Conservation (phyloP, 345 rosid genomes). For the Kernera saxatilis region DNA sequence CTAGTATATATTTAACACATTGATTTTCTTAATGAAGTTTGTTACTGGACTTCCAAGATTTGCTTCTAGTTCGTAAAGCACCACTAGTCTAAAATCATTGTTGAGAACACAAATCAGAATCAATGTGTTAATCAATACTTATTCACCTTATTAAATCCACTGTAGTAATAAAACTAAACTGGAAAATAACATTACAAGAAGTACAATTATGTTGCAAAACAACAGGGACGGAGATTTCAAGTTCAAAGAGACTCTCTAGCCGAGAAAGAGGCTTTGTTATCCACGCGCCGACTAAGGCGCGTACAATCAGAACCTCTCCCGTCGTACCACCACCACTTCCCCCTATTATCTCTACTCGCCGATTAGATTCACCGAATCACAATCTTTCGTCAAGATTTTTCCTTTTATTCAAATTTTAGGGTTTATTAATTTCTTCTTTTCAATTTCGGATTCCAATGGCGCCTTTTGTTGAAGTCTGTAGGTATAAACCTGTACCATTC, state of each 20-base stretch:
- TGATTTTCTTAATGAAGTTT: too few species aligned
- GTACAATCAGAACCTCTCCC: slow-evolving; percentile 1
- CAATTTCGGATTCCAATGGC: slow-evolving; percentile 33
- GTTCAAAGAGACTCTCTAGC: not conserved
- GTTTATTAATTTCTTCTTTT: not conserved
- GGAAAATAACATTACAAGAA: too few species aligned
- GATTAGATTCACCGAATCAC: slow-evolving; percentile 27
- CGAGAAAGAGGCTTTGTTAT: not conserved
- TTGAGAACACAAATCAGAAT: too few species aligned
- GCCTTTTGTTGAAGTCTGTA: slow-evolving; percentile 35
- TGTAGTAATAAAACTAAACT: not conserved
- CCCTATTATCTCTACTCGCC: slow-evolving; percentile 3
- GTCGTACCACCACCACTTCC: slow-evolving; percentile 20
- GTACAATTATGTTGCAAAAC: too few species aligned
- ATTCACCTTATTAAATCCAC: too few species aligned
- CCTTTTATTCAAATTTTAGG: not conserved
- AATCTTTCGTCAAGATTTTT: slow-evolving; percentile 7
- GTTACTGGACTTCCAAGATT: too few species aligned
- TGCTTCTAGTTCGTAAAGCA: too few species aligned
- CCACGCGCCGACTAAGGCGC: slow-evolving; percentile 5
- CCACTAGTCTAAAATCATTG: too few species aligned
- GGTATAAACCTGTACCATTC: slow-evolving; percentile 38
- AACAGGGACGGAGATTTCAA: too few species aligned
- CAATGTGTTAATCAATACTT: too few species aligned
- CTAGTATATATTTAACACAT: too few species aligned